Conservation (phyloP, 768 basidiomycete genomes). For the Albatrellus ellisii region DNA sequence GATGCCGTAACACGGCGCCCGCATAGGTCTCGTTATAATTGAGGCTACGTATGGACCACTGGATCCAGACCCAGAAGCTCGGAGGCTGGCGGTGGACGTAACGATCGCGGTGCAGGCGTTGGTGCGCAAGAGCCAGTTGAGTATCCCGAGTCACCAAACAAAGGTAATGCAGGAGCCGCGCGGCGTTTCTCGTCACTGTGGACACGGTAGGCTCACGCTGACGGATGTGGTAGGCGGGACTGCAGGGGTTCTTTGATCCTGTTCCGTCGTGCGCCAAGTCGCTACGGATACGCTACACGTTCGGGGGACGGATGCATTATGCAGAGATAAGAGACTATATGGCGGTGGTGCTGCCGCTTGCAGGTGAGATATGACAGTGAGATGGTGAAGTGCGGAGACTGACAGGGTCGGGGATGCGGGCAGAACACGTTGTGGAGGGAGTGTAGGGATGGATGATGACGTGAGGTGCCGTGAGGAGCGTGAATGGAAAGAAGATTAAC, state of each 20-base stretch:
- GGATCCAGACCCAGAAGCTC: conserved; percentile 18
- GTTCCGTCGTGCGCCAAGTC: conserved; percentile 60
- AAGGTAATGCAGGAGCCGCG: conserved; percentile 38
- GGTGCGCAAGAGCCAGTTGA: conserved; percentile 65
- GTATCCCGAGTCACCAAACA: conserved; percentile 59
- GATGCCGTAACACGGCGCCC: background rate
- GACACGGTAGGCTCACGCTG: background rate
- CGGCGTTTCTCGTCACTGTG: background rate
- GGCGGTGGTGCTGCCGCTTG: conserved; percentile 60
- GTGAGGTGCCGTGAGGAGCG: background rate
- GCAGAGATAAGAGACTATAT: conserved; percentile 63
- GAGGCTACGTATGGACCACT: conserved; percentile 61
- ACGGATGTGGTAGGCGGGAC: conserved; percentile 32
- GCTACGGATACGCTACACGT: conserved; percentile 62
- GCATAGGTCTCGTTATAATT: conserved; percentile 59
- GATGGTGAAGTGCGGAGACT: no score
- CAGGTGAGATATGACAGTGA: conserved; percentile 46
- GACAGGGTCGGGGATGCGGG: conserved; percentile 11
- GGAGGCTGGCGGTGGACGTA: conserved; percentile 56
- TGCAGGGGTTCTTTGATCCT: conserved; percentile 87
- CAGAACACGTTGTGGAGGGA: conserved; percentile 11
- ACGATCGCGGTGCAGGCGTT: conserved; percentile 73
- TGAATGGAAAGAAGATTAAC: background rate
- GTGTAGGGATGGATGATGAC: conserved; percentile 4
- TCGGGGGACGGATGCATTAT: conserved; percentile 61